A percentile compares a stretch with the other conserved stretches of the same genome.
Conservation (phyloP, 108 stramenopile species). For the Schizochytrium sp. region DNA sequence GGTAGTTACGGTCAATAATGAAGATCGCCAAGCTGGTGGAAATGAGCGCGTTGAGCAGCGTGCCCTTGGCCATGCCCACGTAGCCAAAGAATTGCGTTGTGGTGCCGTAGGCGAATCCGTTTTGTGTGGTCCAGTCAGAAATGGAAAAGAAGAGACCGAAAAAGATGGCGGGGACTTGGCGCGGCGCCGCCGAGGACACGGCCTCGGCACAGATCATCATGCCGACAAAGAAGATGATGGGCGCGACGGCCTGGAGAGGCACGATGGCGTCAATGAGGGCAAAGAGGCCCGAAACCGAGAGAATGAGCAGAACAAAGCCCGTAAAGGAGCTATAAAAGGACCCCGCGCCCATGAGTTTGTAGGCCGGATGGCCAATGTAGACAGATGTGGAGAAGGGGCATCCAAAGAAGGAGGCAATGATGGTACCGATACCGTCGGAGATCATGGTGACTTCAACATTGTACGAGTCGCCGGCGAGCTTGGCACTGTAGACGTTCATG, state of each 20-base stretch:
- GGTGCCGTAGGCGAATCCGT: not conserved
- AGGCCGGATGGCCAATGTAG: conserved; percentile 63
- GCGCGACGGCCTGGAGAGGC: conserved; percentile 14
- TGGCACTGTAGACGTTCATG: conserved; percentile 44
- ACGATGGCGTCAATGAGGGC: conserved; percentile 28
- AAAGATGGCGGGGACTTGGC: conserved; percentile 43
- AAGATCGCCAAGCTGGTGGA: not conserved
- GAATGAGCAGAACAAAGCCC: conserved; percentile 38
- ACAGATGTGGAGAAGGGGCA: conserved; percentile 58
- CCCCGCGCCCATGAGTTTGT: conserved; percentile 53
- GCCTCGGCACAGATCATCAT: conserved; percentile 47
- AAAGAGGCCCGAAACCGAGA: conserved; percentile 33
- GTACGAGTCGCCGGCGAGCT: conserved; percentile 54
- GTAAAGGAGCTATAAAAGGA: conserved; percentile 51
- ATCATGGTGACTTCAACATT: conserved; percentile 57
- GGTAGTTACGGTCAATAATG: conserved; percentile 13
- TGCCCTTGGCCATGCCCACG: not conserved
- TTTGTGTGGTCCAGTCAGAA: not conserved
- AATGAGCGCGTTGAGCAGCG: not conserved
- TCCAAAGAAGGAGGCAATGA: conserved; percentile 52
- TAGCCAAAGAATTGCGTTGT: not conserved
- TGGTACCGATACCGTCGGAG: conserved; percentile 59
- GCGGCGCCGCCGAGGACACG: conserved; percentile 25
- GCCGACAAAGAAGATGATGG: conserved; percentile 56
- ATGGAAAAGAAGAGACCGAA: conserved; percentile 41